Conservation (phyloP, 345 rosid species). For the Rhodamnia rubescens region DNA sequence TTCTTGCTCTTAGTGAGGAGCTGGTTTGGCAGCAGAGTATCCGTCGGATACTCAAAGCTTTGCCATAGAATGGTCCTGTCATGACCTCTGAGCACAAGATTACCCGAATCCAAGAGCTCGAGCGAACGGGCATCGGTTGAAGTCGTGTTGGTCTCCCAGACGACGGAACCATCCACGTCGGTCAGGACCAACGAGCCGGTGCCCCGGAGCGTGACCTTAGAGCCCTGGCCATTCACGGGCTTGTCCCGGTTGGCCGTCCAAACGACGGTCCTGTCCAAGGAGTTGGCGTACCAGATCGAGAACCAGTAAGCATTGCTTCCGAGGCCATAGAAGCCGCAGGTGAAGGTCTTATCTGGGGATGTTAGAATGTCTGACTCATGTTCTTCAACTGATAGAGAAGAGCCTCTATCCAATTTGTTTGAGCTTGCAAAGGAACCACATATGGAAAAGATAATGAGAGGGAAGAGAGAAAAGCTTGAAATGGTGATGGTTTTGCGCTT, state of each 20-base stretch:
- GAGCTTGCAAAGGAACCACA: neutral
- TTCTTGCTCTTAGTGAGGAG: constrained; percentile 10
- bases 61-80: constrained; percentile 19
- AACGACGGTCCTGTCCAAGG: constrained; percentile 15
- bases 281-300: constrained; percentile 32
- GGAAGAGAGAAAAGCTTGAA: neutral
- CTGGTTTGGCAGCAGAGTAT: constrained; percentile 37
- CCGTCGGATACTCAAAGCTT: constrained; percentile 32
- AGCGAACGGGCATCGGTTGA: constrained; percentile 3
- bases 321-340: constrained; percentile 26
- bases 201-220: constrained; percentile 12
- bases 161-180: constrained; percentile 15
- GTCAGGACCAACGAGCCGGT: constrained; percentile 25
- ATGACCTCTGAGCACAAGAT: constrained; percentile 17
- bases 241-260: constrained; percentile 36
- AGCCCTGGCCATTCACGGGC: constrained; percentile 29
- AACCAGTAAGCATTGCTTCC: constrained; percentile 34
- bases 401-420: constrained; percentile 5
- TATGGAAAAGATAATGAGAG: neutral
- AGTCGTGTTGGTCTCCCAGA: constrained; percentile 25
- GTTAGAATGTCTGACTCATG: constrained; percentile 3
- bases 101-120: constrained; percentile 31
- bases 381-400: constrained; percentile 17
- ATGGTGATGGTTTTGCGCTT: neutral
- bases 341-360: constrained; percentile 23